Evolutionary conservation across 176 grass and related monocot species (phyloP).

Genomic region (Puya raimondii): DNA sequence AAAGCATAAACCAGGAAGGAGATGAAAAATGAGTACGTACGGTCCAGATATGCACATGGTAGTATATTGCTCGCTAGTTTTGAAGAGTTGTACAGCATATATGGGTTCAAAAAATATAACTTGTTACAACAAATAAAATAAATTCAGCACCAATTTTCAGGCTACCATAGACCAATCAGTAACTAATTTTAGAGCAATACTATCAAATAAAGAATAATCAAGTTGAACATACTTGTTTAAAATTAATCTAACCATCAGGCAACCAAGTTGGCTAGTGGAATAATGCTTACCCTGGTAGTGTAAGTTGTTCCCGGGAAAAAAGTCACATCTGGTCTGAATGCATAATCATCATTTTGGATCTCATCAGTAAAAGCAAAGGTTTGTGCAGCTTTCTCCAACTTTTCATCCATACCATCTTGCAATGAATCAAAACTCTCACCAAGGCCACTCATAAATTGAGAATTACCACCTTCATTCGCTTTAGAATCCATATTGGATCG

Average conservation of each 20-base stretch:
- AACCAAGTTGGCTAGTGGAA: not conserved
- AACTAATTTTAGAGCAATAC: not conserved
- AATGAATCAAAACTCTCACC: constrained; percentile 35
- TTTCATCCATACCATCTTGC: constrained; percentile 51
- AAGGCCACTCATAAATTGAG: constrained; percentile 6
- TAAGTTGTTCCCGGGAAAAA: constrained; percentile 43
- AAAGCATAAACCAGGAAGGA: too few relatives aligned
- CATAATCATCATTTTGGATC: constrained; percentile 36
- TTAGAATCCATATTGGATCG: constrained; percentile 23
- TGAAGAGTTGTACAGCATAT: too few relatives aligned
- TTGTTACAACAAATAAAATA: too few relatives aligned
- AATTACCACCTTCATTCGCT: constrained; percentile 17
- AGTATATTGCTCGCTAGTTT: too few relatives aligned
- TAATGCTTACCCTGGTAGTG: constrained; percentile 37
- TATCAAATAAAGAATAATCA: not conserved
- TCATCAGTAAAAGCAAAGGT: constrained; percentile 31
- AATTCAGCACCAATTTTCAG: too few relatives aligned
- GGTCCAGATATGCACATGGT: too few relatives aligned
- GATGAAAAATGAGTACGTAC: too few relatives aligned
- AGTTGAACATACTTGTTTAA: not conserved
- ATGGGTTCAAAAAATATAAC: too few relatives aligned
- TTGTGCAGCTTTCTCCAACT: constrained; percentile 27
- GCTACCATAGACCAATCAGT: too few relatives aligned
- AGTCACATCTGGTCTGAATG: constrained; percentile 57
- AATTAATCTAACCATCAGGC: not conserved